phyloP scores from a whole-genome alignment of 176 grass and related monocot genomes.

The Carex cristatella region DNA sequence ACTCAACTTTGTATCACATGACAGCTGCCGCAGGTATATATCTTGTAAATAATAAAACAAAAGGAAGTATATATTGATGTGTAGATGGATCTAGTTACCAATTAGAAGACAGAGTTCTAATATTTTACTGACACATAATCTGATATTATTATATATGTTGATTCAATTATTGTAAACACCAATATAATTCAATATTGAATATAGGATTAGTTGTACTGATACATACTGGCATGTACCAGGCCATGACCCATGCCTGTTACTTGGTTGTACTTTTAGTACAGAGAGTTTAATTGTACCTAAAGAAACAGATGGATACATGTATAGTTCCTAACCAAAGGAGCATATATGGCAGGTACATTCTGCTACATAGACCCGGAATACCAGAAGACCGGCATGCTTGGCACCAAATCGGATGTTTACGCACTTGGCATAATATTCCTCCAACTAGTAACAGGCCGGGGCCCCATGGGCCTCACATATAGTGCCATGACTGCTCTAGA shows the following conservation, averaged over 20 bases:
- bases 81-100: neutral
- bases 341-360: constrained; percentile 34
- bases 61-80: neutral
- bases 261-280: neutral
- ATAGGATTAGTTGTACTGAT: neutral
- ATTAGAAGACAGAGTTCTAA: neutral
- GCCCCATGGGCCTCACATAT: constrained; percentile 70
- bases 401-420: constrained; percentile 79
- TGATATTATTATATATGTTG: neutral
- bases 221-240: neutral
- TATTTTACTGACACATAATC: neutral
- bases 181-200: neutral
- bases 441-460: constrained; percentile 58
- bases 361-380: constrained; percentile 97
- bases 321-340: neutral
- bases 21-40: constrained; percentile 52
- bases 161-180: neutral
- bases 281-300: neutral
- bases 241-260: neutral
- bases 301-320: neutral
- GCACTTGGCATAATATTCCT: constrained; percentile 73
- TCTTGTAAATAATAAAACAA: neutral
- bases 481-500: constrained; percentile 48
- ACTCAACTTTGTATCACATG: constrained; percentile 51
- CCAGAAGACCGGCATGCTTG: constrained; percentile 71